These are phyloP conservation scores for Pythium apleroticum DNA, from an alignment of 352 stramenopile species.

Conservation along the genomic window DNA sequence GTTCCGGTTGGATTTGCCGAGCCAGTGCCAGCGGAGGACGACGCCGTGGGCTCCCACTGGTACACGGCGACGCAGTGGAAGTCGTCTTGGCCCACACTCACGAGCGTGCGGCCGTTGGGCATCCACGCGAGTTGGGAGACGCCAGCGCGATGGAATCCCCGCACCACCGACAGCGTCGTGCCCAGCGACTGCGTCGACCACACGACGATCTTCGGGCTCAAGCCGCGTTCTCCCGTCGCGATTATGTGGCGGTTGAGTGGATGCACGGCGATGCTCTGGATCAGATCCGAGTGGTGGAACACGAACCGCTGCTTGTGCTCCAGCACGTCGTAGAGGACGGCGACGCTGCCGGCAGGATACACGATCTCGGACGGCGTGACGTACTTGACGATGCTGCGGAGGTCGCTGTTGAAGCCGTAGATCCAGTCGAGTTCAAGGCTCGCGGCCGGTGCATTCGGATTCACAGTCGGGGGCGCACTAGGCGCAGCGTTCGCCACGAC, in stretches of 20 bases:
- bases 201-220: conserved; percentile 61
- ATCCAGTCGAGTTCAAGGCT: conserved; percentile 78
- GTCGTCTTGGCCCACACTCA: conserved; percentile 66
- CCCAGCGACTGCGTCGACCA: conserved; percentile 51
- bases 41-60: conserved; percentile 58
- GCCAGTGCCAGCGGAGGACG: conserved; percentile 3
- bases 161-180: conserved; percentile 54
- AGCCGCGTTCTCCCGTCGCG: conserved; percentile 58
- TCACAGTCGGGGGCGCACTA: conserved; percentile 52
- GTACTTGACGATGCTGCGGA: conserved; percentile 60
- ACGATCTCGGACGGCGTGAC: conserved; percentile 59
- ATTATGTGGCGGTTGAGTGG: conserved; percentile 48
- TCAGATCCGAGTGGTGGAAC: conserved; percentile 59
- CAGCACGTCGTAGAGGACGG: conserved; percentile 70
- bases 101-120: conserved; percentile 61
- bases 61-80: conserved; percentile 77
- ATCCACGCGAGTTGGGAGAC: conserved; percentile 75
- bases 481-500: conserved; percentile 59
- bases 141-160: conserved; percentile 64
- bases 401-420: conserved; percentile 77
- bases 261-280: conserved; percentile 61
- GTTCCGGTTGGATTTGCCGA: conserved; percentile 8
- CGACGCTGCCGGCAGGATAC: conserved; percentile 59
- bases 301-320: conserved; percentile 71
- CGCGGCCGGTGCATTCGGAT: conserved; percentile 48